A percentile compares a stretch with the other conserved stretches of the same genome.
Evolutionary conservation across 208 protist genomes (phyloP).

Genomic region (Leishmania tarentolae): DNA sequence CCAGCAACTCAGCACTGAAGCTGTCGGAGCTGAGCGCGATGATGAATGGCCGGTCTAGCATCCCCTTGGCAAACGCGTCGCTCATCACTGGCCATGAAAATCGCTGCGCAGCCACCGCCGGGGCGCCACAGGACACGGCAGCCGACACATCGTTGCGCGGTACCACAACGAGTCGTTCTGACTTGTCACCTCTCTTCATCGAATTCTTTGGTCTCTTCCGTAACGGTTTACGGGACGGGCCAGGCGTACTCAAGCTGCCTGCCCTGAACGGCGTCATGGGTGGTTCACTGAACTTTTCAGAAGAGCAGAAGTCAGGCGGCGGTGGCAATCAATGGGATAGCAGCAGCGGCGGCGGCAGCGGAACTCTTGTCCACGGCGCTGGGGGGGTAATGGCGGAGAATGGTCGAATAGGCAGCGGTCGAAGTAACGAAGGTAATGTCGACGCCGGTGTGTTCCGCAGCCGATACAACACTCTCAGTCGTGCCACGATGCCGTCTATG

Average conservation of each 20-base stretch:
- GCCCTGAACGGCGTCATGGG: slow-evolving; percentile 34
- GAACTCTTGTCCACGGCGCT: background rate
- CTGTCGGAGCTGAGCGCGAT: slow-evolving; percentile 19
- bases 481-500: slow-evolving; percentile 22
- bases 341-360: background rate
- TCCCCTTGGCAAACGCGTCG: background rate
- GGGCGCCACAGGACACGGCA: background rate
- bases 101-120: background rate
- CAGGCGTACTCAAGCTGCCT: slow-evolving; percentile 66
- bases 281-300: slow-evolving; percentile 15
- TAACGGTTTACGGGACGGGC: slow-evolving; percentile 65
- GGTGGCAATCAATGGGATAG: background rate
- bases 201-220: slow-evolving; percentile 86
- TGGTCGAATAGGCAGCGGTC: background rate
- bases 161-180: background rate
- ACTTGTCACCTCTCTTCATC: slow-evolving; percentile 32
- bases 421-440: background rate
- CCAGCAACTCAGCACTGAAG: slow-evolving; percentile 26
- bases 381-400: background rate
- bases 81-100: background rate
- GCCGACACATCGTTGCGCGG: background rate
- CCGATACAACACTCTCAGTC: background rate
- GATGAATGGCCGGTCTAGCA: background rate
- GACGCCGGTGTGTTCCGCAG: background rate
- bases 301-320: slow-evolving; percentile 8